phyloP scores from a whole-genome alignment of 2,329 filamentous ascomycete species.

The Chrysoporthe deuterocubensis region DNA sequence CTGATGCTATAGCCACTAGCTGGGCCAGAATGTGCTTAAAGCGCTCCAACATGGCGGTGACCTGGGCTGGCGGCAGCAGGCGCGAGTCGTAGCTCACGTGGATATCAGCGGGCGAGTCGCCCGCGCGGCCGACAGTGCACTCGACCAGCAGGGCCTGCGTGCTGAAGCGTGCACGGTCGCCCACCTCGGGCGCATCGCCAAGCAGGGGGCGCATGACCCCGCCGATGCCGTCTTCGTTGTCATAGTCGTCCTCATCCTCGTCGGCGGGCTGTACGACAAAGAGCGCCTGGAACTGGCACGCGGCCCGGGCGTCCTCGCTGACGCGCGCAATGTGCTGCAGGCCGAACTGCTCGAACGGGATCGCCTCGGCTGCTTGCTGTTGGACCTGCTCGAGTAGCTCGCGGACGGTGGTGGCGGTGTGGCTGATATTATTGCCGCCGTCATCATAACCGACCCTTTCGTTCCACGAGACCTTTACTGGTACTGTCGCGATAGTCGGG shows the following conservation, averaged over 20 bases:
- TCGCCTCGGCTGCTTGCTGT: not conserved
- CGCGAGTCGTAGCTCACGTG: slow-evolving; percentile 4
- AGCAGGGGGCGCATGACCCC: not conserved
- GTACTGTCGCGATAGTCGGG: slow-evolving; percentile 60
- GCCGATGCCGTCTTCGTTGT: slow-evolving; percentile 1
- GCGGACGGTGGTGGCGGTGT: not conserved
- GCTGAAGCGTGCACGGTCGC: slow-evolving; percentile 10
- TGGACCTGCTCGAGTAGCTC: not conserved
- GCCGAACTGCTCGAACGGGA: not conserved
- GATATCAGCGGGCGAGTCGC: not conserved
- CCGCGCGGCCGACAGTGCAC: not conserved
- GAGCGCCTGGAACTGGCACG: slow-evolving; percentile 7
- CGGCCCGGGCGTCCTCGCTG: not conserved
- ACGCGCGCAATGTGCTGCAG: not conserved
- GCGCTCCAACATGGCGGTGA: not conserved
- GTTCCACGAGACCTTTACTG: slow-evolving; percentile 39
- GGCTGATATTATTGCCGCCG: no score
- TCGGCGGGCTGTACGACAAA: slow-evolving; percentile 1
- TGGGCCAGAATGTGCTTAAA: slow-evolving; percentile 3
- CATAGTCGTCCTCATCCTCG: not conserved
- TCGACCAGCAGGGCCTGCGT: slow-evolving; percentile 3
- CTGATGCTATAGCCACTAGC: not conserved
- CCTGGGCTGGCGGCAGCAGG: not conserved
- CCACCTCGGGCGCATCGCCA: not conserved
- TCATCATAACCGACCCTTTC: not conserved